phyloP scores from a whole-genome alignment of 495 filamentous ascomycete genomes.

The Rostrohypoxylon terebratum region DNA sequence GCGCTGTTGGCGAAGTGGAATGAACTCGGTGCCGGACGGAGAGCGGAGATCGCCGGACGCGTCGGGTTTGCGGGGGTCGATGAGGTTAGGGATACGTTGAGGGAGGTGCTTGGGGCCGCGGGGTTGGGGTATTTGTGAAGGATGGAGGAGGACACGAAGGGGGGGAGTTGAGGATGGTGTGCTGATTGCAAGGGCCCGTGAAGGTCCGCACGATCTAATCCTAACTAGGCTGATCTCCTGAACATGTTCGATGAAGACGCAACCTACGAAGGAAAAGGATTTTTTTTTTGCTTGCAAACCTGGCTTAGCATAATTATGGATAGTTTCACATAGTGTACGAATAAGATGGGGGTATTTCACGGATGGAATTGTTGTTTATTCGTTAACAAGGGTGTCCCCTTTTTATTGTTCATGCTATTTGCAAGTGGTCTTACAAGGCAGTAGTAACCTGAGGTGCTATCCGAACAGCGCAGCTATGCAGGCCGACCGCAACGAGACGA shows the following conservation, averaged over 20 bases:
- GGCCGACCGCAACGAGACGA: too few relatives aligned
- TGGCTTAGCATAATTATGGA: background rate
- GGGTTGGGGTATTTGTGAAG: constrained; percentile 45
- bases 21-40: constrained; percentile 74
- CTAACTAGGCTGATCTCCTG: background rate
- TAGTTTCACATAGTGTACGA: background rate
- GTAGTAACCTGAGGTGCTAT: background rate
- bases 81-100: constrained; percentile 69
- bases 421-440: background rate
- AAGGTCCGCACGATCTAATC: background rate
- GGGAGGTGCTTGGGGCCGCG: constrained; percentile 49
- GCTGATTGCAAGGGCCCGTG: background rate
- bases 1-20: constrained; percentile 69
- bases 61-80: constrained; percentile 72
- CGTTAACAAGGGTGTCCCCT: background rate
- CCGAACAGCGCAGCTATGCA: background rate
- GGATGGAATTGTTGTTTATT: background rate
- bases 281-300: background rate
- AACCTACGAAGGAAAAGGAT: background rate
- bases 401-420: background rate
- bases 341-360: background rate
- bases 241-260: background rate
- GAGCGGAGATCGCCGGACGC: constrained; percentile 75
- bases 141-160: background rate
- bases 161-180: background rate